A percentile compares a stretch with the other conserved stretches of the same genome.
These are phyloP conservation scores for Eutypella sp. DNA, from an alignment of 2,329 filamentous ascomycete species.

Conservation along the genomic window DNA sequence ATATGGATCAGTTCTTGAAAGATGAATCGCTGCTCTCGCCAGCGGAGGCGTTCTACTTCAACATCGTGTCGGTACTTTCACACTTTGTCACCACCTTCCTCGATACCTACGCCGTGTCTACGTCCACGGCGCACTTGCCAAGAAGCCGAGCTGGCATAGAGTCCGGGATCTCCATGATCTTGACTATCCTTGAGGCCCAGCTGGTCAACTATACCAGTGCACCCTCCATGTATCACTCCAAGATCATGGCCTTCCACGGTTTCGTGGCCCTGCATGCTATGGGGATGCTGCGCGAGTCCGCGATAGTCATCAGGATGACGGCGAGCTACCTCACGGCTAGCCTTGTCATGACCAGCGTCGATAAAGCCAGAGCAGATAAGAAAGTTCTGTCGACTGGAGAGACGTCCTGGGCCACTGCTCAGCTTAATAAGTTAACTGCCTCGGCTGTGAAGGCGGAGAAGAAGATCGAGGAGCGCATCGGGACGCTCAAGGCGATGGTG, in stretches of 20 bases:
- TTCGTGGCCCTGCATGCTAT: slow-evolving; percentile 31
- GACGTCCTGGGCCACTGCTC: slow-evolving; percentile 27
- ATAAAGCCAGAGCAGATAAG: slow-evolving; percentile 29
- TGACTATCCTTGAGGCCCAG: slow-evolving; percentile 12
- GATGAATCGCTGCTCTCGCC: background rate
- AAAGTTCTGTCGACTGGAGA: slow-evolving; percentile 25
- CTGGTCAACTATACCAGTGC: slow-evolving; percentile 11
- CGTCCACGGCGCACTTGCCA: slow-evolving; percentile 6
- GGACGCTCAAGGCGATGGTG: slow-evolving; percentile 24
- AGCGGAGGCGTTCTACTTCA: slow-evolving; percentile 3
- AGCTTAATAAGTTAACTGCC: slow-evolving; percentile 27
- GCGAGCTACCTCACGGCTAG: slow-evolving; percentile 23
- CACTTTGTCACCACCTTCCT: slow-evolving; percentile 13
- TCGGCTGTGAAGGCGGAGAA: slow-evolving; percentile 19
- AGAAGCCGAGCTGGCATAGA: slow-evolving; percentile 5
- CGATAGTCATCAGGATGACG: slow-evolving; percentile 27
- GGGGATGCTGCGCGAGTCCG: slow-evolving; percentile 32
- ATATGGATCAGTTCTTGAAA: slow-evolving; percentile 2
- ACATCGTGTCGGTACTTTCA: slow-evolving; percentile 1
- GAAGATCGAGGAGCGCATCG: slow-evolving; percentile 28
- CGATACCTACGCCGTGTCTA: slow-evolving; percentile 2
- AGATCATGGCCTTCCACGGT: slow-evolving; percentile 19
- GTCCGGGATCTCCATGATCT: background rate
- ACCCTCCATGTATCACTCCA: slow-evolving; percentile 10
- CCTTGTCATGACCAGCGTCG: too few relatives aligned